Conservation (phyloP, 768 basidiomycete species). For the Candolleomyces aberdarensis region DNA sequence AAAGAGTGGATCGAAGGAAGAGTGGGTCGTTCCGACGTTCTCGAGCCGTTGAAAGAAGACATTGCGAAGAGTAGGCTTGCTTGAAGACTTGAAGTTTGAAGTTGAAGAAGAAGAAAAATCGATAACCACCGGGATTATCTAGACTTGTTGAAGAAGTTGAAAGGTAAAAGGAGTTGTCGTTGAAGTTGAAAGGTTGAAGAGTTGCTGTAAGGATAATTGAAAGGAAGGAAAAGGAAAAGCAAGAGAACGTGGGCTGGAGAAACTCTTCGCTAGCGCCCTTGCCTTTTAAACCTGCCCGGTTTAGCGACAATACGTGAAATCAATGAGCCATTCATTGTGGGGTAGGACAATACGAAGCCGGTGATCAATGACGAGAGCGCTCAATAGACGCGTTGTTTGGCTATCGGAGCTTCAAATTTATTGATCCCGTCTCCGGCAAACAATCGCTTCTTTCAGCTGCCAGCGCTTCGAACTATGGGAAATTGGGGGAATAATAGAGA, state of each 20-base stretch:
- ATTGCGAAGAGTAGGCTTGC: neutral
- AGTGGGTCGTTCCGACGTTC: constrained; percentile 35
- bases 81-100: neutral
- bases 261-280: neutral
- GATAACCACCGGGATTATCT: constrained; percentile 32
- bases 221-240: constrained; percentile 17
- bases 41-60: constrained; percentile 2
- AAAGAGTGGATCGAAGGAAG: constrained; percentile 53
- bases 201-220: constrained; percentile 1
- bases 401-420: neutral
- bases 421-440: neutral
- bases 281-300: neutral
- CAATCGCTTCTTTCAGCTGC: neutral
- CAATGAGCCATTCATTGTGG: neutral
- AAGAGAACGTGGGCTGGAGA: constrained; percentile 12
- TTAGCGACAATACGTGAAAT: neutral
- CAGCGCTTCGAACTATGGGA: neutral
- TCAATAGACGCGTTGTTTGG: constrained; percentile 4
- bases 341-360: constrained; percentile 4
- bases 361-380: neutral
- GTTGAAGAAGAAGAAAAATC: constrained; percentile 17
- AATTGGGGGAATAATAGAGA: neutral
- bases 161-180: constrained; percentile 12
- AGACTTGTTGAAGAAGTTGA: constrained; percentile 24
- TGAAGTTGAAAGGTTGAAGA: constrained; percentile 16